phyloP scores from a whole-genome alignment of 2,329 filamentous ascomycete species.

The Tolypocladium nubicola region DNA sequence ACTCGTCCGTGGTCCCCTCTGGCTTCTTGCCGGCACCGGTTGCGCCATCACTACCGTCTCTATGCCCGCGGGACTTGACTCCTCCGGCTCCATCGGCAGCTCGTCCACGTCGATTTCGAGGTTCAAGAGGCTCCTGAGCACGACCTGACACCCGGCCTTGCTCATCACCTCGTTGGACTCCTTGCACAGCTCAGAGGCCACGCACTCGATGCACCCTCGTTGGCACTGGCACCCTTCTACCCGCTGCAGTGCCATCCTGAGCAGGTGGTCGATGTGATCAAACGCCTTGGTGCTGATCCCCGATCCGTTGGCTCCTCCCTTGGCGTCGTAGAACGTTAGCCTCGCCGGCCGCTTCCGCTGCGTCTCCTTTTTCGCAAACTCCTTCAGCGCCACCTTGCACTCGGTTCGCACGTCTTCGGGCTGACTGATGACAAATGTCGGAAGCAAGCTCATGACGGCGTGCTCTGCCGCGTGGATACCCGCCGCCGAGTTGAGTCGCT shows the following conservation, averaged over 20 bases:
- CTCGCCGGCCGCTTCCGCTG: slow-evolving; percentile 74
- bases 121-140: slow-evolving; percentile 66
- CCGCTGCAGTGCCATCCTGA: slow-evolving; percentile 64
- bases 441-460: slow-evolving; percentile 75
- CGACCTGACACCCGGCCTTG: slow-evolving; percentile 75
- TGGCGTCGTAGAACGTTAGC: slow-evolving; percentile 90
- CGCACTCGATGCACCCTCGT: slow-evolving; percentile 82
- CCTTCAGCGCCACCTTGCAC: slow-evolving; percentile 82
- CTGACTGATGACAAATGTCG: slow-evolving; percentile 81
- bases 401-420: slow-evolving; percentile 90
- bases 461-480: slow-evolving; percentile 95
- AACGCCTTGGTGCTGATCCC: slow-evolving; percentile 91
- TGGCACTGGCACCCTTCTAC: slow-evolving; percentile 68
- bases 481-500: slow-evolving; percentile 70
- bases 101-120: slow-evolving; percentile 70
- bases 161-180: slow-evolving; percentile 88
- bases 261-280: slow-evolving; percentile 74
- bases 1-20: not conserved
- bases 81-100: slow-evolving; percentile 78
- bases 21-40: slow-evolving; percentile 39
- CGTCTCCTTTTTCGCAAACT: slow-evolving; percentile 63
- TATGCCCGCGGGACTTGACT: slow-evolving; percentile 56
- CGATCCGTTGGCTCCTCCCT: slow-evolving; percentile 71
- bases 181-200: slow-evolving; percentile 74
- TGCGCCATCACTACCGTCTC: slow-evolving; percentile 73